Base-by-base conservation (phyloP, 2,329 filamentous ascomycete genomes). In the Aspergillus sp. region DNA sequence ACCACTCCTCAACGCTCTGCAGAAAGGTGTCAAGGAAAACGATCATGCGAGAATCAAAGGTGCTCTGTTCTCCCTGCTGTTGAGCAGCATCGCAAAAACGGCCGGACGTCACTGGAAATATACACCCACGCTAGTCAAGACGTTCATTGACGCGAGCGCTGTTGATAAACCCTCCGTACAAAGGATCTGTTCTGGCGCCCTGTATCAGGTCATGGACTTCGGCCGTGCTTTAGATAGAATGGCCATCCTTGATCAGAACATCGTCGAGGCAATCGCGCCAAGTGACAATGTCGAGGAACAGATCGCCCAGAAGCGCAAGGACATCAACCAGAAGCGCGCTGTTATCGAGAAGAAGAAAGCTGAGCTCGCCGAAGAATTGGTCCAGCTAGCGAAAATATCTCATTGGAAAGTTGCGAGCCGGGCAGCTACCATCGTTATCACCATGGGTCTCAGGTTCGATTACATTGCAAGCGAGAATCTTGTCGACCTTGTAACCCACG, bases 381-480 rank as follows among this genome's bases (percentile, higher is more conserved):
- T 92, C 3, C 83, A 88, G 54, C 76, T 88, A 54, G 89, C 91
- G 1, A 86, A 85, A 63, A 83, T 83, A 3, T 90, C 91, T 0
- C 95, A 99, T 67, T 99, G 94, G 94, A 97, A 96, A 77, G 92
- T 96, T 62, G 93, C 93, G 5, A 91, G 86, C 47, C 83, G 93
- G 23, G 96, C 92, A 52, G 89, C 89, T 9, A 88, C 95, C 32
- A 94, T 99, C 68, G 89, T 96, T 4, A 85, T 93, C 52, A 96
- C 94, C 55, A 81, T 97, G 57, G 93, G 91, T 52, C 83, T 97
- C 57, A 87, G 94, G n/a, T 96, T 97, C 63, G 88, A 97, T 59
- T 88, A 85, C 16, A 83, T 99, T 56, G 91, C 91, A 5, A 89
- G 90, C 1, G 79, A 88, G 16, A 84, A 88, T 53, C 88, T 97